Percentiles rank a stretch among this genome's conserved stretches.
phyloP scores from a whole-genome alignment of 2,329 filamentous ascomycete genomes.

The Trichothecium roseum region DNA sequence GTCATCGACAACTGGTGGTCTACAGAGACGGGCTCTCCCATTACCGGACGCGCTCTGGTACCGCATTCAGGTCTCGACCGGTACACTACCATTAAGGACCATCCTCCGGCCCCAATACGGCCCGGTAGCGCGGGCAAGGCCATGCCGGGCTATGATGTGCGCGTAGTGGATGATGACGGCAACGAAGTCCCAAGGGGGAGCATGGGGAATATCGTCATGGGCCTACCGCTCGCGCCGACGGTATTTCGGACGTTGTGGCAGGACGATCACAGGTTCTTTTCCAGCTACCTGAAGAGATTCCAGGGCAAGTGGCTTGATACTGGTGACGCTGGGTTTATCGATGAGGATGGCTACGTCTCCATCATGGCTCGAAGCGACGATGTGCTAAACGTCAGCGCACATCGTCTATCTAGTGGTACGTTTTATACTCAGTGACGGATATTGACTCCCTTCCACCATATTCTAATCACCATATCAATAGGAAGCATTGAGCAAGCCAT shows the following conservation, averaged over 20 bases:
- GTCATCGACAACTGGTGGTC: conserved; percentile 55
- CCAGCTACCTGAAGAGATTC: conserved; percentile 76
- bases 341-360: conserved; percentile 57
- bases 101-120: conserved; percentile 47
- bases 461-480: conserved; percentile 17
- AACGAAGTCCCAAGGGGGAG: conserved; percentile 56
- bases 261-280: conserved; percentile 78
- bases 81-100: conserved; percentile 25
- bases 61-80: conserved; percentile 50
- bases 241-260: conserved; percentile 79
- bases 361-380: conserved; percentile 66
- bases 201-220: conserved; percentile 90
- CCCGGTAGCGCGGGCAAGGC: conserved; percentile 84
- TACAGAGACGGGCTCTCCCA: conserved; percentile 47
- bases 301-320: conserved; percentile 78
- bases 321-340: conserved; percentile 80
- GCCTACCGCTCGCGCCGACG: conserved; percentile 71
- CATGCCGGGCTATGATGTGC: conserved; percentile 85
- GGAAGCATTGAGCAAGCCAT: conserved; percentile 88
- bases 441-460: no score
- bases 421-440: conserved; percentile 3
- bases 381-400: conserved; percentile 91
- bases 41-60: conserved; percentile 42
- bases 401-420: conserved; percentile 77
- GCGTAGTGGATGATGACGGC: conserved; percentile 73